These are phyloP conservation scores for Ilex paraguariensis DNA, from an alignment of 305 asterid species.

Conservation along the genomic window DNA sequence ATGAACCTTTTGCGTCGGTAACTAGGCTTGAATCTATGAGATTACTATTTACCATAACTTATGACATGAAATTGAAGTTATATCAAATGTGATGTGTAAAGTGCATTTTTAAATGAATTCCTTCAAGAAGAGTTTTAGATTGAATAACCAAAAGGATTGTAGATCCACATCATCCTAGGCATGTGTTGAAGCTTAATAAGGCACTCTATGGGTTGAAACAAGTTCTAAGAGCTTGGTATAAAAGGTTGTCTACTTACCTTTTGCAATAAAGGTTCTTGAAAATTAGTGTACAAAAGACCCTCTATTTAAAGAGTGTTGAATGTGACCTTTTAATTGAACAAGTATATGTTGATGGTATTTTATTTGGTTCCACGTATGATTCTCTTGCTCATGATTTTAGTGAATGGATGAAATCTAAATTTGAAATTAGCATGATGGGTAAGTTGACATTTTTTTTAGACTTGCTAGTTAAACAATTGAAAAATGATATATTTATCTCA, in stretches of 20 bases:
- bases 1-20: background rate
- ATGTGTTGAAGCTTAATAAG: background rate
- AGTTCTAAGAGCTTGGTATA: background rate
- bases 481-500: background rate
- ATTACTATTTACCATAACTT: background rate
- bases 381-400: no score
- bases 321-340: background rate
- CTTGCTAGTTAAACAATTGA: background rate
- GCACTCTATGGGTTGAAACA: background rate
- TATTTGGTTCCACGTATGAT: no score
- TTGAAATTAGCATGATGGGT: background rate
- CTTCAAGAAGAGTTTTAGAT: no score
- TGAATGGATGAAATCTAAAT: background rate
- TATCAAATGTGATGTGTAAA: background rate
- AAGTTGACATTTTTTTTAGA: background rate
- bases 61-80: background rate
- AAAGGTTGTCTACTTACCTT: background rate
- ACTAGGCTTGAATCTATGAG: background rate
- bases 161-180: background rate
- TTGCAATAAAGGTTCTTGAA: background rate
- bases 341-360: background rate
- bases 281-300: background rate
- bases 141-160: background rate
- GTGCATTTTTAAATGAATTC: no score
- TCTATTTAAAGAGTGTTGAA: background rate